Evolutionary conservation across 306 rosid genomes (phyloP), one percentile per base, ranked within the genome.

Genomic region (Cajanus cajan): DNA sequence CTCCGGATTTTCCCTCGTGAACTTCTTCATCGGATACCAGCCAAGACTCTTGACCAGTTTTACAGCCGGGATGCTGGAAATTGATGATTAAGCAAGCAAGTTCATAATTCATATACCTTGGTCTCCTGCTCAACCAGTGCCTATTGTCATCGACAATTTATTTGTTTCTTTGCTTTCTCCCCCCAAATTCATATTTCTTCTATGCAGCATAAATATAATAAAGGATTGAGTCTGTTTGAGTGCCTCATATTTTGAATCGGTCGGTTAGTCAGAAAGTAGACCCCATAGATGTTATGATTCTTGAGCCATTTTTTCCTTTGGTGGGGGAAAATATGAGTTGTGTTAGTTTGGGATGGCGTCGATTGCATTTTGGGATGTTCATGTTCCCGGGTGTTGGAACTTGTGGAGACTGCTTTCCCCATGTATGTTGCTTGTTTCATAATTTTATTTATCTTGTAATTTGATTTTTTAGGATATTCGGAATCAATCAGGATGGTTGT

Each of bases 21-120:
- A 86, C 99, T 96, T 80, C 98, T 96, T 87, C 99, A 96, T 83
- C 98, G 99, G 85, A 96, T 96, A 47, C 99, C 99, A 31, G 94
- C 94, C 28, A 96, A 96, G 90, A 93, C 98, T 55, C 99, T 96
- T 43, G 99, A 96, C 48, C 92, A 45, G 76, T 96, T 40, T 81
- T 96, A 96, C 84, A 96, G 92, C 89, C 89, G 99, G 72, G 99
- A 96, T 77, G 88, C 97, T 57, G 86, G 90, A 43, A 91, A 95
- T 84, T 93, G 88, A 92, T 85, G 76, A 58, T 48, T 43, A 43
- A 12, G 73, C 43, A 48, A 73, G 78, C 68, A 67, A 68, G 71
- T 64, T 68, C 82, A 8, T 22, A 68, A 68, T 64, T 68, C 82
- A 8, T 22, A 14, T 37, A 24, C 71, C 82, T 65, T 62, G 74